Evolutionary conservation across 345 rosid species (phyloP), one percentile per base, ranked within the genome.

Genomic region (Cardamine occulta): DNA sequence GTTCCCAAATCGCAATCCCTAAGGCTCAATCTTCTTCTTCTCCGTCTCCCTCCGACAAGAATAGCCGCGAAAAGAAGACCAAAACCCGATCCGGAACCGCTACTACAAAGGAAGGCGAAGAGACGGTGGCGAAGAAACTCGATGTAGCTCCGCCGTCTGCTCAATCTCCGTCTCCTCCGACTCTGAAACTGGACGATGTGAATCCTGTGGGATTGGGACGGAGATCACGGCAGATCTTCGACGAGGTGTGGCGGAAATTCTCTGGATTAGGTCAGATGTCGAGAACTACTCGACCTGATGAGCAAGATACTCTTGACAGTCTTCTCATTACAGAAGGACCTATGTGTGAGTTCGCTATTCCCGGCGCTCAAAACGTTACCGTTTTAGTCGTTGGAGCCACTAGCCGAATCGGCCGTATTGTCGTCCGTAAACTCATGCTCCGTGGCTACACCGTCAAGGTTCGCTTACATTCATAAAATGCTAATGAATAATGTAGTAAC

Each of bases 211-310:
- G 95, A 0, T 72, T 94, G 8, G 98, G 97, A 24, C 84, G 97
- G 75, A 85, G 87, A 76, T 91, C 97, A 11, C 76, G 97, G 62
- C 97, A 91, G 84, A 80, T 94, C 31, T 94, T 94, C 71, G 96
- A 91, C 70, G 93, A 89, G 78, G 97, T 91, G 13, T 94, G 98
- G 98, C 82, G 96, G 68, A 94, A 94, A 82, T 94, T 94, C 84
- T 94, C 97, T 9, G 96, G 95, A 13, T 81, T 94, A 40, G 97
- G 97, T 8, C 97, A 94, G 85, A 94, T 94, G 29, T 94, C 97
- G 15, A 84, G 98, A 71, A 91, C 96, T 39, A 86, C 75, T 29
- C 87, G 92, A 32, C 77, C 88, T 7, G 90, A 89, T 74, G 97
- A 91, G 14, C 76, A 79, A 35, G 91, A 85, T 1, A 73, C 90